Evolutionary conservation across 805 yeast species (phyloP), one percentile per base, ranked within the genome.

Genomic region (Wickerhamomyces hampshirensis): DNA sequence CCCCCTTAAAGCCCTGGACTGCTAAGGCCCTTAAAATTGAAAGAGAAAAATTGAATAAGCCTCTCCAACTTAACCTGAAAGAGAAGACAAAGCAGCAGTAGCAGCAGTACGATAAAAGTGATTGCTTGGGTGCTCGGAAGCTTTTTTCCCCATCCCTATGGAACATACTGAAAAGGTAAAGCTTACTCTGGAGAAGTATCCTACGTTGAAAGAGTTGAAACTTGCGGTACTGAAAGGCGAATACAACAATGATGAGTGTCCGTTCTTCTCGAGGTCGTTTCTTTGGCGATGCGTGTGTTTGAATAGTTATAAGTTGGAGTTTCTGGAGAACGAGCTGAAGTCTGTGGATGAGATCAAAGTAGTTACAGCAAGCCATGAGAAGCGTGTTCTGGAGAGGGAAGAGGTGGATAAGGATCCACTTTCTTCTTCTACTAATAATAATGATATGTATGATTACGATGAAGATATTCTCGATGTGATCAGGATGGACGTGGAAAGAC

Each of bases 401-500:
- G 5, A 31, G n/a, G 32, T 32, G 2, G 15, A 15, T 2, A 23
- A 26, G 1, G 46, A 47, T 19, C 50, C 50, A 6, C 21, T 46
- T 11, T 28, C 36, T 10, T 4, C 35, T n/a, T 12, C 15, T 11
- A 26, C 7, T 12, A 12, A n/a, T 26, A 8, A 34, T 5, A 12
- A 26, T 5, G 23, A 24, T 10, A 23, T 17, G 6, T 7, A 27
- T 3, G 21, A 37, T 3, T 39, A 31, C 10, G 47, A 39, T 11
- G 34, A 31, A 6, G 41, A 40, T 6, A 39, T 42, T n/a, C 26
- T 54, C 8, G 50, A 48, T 12, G 53, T 54, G 4, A 54, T 54
- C 9, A 34, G 35, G 11, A 35, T 54, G 38, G 58, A 54, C 26
- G 56, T 53, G 15, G 55, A 45, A 7, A 33, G 59, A 31, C 37